Percentiles rank a stretch among this genome's conserved stretches.
phyloP scores from a whole-genome alignment of 495 filamentous ascomycete species.

The Daldinia caldariorum region DNA sequence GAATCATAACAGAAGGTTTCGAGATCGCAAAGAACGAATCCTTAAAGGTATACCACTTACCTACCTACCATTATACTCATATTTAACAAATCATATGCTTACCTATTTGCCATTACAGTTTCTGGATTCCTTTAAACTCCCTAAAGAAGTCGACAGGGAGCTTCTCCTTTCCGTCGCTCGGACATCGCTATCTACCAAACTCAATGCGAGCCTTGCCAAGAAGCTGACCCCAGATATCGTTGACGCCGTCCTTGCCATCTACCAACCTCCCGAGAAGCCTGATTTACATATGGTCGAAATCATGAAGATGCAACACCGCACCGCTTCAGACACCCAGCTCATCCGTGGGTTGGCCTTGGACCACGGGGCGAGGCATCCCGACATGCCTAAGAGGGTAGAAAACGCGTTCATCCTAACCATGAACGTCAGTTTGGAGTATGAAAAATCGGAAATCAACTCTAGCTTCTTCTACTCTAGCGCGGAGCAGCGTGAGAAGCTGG shows the following conservation, averaged over 20 bases:
- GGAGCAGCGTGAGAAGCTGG: slow-evolving; percentile 95
- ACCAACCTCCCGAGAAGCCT: slow-evolving; percentile 87
- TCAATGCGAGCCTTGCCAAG: slow-evolving; percentile 87
- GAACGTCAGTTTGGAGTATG: slow-evolving; percentile 97
- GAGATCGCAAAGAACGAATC: slow-evolving; percentile 95
- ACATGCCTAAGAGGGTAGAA: slow-evolving; percentile 96
- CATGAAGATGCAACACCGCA: slow-evolving; percentile 99
- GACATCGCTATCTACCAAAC: slow-evolving; percentile 93
- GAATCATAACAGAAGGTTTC: slow-evolving; percentile 97
- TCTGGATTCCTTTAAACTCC: slow-evolving; percentile 91
- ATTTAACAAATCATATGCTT: slow-evolving; percentile 20
- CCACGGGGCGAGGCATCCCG: slow-evolving; percentile 94
- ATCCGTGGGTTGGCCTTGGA: slow-evolving; percentile 93
- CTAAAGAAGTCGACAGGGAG: slow-evolving; percentile 87
- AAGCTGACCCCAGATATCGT: slow-evolving; percentile 93
- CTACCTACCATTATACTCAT: neutral
- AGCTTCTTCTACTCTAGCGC: slow-evolving; percentile 98
- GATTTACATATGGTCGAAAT: slow-evolving; percentile 99
- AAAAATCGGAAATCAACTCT: slow-evolving; percentile 99
- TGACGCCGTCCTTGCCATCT: slow-evolving; percentile 94
- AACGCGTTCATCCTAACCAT: slow-evolving; percentile 95
- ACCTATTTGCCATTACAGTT: slow-evolving; percentile 66
- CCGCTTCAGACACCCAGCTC: slow-evolving; percentile 93
- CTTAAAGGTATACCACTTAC: slow-evolving; percentile 70
- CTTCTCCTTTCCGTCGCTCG: slow-evolving; percentile 92